Conservation (phyloP, 1,284 basidiomycete species). For the Afroboletus lepidellus region DNA sequence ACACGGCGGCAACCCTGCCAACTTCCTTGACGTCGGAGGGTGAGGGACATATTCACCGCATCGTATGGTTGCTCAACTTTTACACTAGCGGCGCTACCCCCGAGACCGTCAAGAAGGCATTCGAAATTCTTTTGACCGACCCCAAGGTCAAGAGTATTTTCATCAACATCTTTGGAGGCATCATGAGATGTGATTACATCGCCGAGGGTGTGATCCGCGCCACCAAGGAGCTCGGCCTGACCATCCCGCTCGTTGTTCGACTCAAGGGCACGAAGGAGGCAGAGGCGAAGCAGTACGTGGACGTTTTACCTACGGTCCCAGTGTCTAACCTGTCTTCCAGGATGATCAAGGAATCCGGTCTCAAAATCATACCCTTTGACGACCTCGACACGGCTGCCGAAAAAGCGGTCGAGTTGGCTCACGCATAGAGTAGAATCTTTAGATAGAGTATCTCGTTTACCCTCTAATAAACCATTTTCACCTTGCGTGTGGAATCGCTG, state of each 20-base stretch:
- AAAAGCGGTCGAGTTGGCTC: slow-evolving; percentile 76
- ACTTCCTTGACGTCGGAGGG: slow-evolving; percentile 99
- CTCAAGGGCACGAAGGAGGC: slow-evolving; percentile 96
- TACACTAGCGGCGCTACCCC: slow-evolving; percentile 87
- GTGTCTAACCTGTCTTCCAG: slow-evolving; percentile 40
- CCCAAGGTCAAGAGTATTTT: slow-evolving; percentile 97
- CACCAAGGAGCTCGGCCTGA: slow-evolving; percentile 85
- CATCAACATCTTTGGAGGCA: slow-evolving; percentile 96
- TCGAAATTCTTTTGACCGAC: slow-evolving; percentile 90
- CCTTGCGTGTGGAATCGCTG: slow-evolving; percentile 1
- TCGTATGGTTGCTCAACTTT: slow-evolving; percentile 9
- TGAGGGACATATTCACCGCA: slow-evolving; percentile 27
- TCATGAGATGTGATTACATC: slow-evolving; percentile 98
- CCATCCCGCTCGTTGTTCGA: slow-evolving; percentile 89
- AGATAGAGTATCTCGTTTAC: slow-evolving; percentile 20
- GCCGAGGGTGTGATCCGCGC: slow-evolving; percentile 98
- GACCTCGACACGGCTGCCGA: slow-evolving; percentile 83
- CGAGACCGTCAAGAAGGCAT: slow-evolving; percentile 98
- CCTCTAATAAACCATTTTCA: slow-evolving; percentile 17
- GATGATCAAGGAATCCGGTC: slow-evolving; percentile 88
- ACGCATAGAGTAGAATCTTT: slow-evolving; percentile 27
- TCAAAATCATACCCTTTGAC: slow-evolving; percentile 92
- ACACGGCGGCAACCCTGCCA: slow-evolving; percentile 95
- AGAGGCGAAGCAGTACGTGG: slow-evolving; percentile 88
- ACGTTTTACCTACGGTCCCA: background rate